A percentile compares a stretch with the other conserved stretches of the same genome.
These are phyloP conservation scores for Yamadazyma sp. DNA, from an alignment of 1,139 yeast species.

Conservation along the genomic window DNA sequence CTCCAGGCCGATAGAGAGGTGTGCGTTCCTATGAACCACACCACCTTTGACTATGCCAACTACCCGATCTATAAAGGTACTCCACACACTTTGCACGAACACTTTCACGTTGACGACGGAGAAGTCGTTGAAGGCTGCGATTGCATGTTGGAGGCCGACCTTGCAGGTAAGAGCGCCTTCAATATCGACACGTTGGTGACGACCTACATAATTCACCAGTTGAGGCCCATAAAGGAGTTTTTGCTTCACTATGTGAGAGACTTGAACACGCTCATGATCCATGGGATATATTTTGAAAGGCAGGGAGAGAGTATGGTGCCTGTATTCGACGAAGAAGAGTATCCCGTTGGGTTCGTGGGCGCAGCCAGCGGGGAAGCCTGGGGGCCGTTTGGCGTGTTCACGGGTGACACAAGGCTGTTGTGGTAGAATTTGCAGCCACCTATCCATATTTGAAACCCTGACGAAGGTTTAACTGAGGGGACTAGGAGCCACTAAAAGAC, in stretches of 20 bases:
- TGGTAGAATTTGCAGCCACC: too few relatives aligned
- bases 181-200: conserved; percentile 39
- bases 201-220: conserved; percentile 37
- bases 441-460: too few relatives aligned
- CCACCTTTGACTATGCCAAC: conserved; percentile 21
- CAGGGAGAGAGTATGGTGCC: conserved; percentile 20
- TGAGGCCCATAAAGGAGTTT: conserved; percentile 31
- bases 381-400: conserved; percentile 23
- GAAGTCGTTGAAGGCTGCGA: conserved; percentile 16
- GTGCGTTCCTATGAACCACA: conserved; percentile 37
- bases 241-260: conserved; percentile 24
- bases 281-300: conserved; percentile 36
- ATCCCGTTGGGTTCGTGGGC: conserved; percentile 21
- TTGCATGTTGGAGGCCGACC: conserved; percentile 26
- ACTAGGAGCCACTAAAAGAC: too few relatives aligned
- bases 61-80: conserved; percentile 42
- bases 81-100: conserved; percentile 37
- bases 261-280: conserved; percentile 34
- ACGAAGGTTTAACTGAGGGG: too few relatives aligned
- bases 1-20: conserved; percentile 41
- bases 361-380: conserved; percentile 15
- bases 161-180: conserved; percentile 21
- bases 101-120: conserved; percentile 23
- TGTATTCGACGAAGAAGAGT: conserved; percentile 29
- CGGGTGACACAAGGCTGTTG: too few relatives aligned